Conservation (phyloP, 2,329 filamentous ascomycete species). For the Fusarium beomiforme region DNA sequence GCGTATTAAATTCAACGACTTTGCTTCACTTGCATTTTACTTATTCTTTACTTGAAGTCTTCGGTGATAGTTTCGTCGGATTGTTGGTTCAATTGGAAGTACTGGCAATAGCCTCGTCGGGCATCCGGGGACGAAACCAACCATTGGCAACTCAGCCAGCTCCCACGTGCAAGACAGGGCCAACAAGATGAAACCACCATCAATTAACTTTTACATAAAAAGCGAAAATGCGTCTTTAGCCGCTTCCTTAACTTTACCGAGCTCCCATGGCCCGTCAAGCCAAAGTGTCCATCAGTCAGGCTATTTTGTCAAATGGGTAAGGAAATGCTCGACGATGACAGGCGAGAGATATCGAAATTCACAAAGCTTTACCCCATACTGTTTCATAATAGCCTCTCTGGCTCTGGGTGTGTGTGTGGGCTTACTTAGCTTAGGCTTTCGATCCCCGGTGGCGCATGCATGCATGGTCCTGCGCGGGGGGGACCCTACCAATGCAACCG, state of each 20-base stretch:
- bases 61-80: not conserved
- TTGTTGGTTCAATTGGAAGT: not conserved
- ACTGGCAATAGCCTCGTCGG: slow-evolving; percentile 1
- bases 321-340: slow-evolving; percentile 32
- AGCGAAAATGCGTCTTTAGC: slow-evolving; percentile 16
- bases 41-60: not conserved
- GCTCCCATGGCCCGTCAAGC: not conserved
- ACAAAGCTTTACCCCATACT: slow-evolving; percentile 43
- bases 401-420: slow-evolving; percentile 1
- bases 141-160: slow-evolving; percentile 11
- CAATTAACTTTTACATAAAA: not conserved
- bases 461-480: slow-evolving; percentile 2
- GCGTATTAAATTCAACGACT: not conserved
- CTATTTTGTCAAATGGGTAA: not conserved
- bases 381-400: slow-evolving; percentile 44
- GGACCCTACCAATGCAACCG: slow-evolving; percentile 14
- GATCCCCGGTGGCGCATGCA: slow-evolving; percentile 20
- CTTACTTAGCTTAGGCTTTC: not conserved
- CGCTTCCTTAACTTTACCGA: not conserved
- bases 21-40: not conserved
- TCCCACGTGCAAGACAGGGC: slow-evolving; percentile 21
- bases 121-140: not conserved
- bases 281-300: not conserved
- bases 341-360: slow-evolving; percentile 41
- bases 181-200: slow-evolving; percentile 3